Evolutionary conservation across 2,329 filamentous ascomycete species (phyloP), one percentile per base, ranked within the genome.

Genomic region (Epichloe scottii): DNA sequence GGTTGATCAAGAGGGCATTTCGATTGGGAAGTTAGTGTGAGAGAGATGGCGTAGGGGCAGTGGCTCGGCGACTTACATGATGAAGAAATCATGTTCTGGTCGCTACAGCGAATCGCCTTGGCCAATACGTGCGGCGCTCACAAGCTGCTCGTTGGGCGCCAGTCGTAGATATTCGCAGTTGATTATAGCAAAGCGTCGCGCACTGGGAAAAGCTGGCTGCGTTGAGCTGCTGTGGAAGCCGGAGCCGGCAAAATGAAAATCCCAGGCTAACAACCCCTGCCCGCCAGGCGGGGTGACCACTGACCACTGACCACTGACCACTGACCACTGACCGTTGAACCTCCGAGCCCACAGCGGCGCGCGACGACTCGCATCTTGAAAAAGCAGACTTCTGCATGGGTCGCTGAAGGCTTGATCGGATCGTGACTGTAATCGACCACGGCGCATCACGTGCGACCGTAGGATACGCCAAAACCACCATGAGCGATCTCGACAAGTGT

Each of bases 401-500:
- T 54, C 46, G 45, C 35, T 40, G n/a, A 34, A 39, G 17, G 8
- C 41, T 49, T 49, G 38, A 51, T 43, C 41, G 52, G 38, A 46
- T 46, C 46, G 55, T 50, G 45, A 54, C 50, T 53, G 44, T 43
- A 50, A 54, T 46, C 58, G 55, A 53, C 53, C 57, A 56, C 57
- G 49, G 43, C 52, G 49, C 43, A 46, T 50, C 43, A 43, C 49
- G 47, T 38, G 51, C 48, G 51, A 50, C 50, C 43, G 14, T 43
- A 34, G 51, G 23, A 43, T 11, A 23, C n/a, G 38, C 33, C 42
- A 44, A 26, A 17, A 50, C 59, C 57, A 57, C 65, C 71, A 96
- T 95, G 86, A 95, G 90, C 71, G 89, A 97, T 69, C 80, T 97
- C 63, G 93, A 97, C 73, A 87, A 82, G 90, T 95, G 76, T 59